These are phyloP conservation scores for Scheffersomyces spartinae DNA, from an alignment of 805 yeast genomes.

Conservation along the genomic window DNA sequence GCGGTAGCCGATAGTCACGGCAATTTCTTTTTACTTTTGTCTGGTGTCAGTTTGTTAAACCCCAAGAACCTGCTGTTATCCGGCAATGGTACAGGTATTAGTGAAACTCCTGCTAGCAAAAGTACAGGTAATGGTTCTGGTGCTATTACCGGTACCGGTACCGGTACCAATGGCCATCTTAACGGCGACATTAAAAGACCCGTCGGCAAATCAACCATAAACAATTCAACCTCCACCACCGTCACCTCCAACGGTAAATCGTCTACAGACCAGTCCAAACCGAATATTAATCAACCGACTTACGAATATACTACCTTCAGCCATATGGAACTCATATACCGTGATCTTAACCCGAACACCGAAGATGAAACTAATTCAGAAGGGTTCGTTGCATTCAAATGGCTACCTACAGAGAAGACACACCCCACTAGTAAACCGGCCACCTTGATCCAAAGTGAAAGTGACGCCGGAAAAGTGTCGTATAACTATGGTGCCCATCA, in stretches of 20 bases:
- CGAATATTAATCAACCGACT: constrained; percentile 18
- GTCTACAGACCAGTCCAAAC: constrained; percentile 9
- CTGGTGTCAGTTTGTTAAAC: constrained; percentile 29
- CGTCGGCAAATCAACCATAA: constrained; percentile 3
- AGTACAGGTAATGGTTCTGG: constrained; percentile 11
- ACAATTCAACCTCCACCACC: neutral
- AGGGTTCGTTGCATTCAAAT: constrained; percentile 42
- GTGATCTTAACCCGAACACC: constrained; percentile 19
- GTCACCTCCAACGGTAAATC: constrained; percentile 3
- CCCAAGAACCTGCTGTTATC: constrained; percentile 42
- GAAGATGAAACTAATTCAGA: constrained; percentile 6
- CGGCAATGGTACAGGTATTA: constrained; percentile 31
- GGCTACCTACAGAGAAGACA: constrained; percentile 69
- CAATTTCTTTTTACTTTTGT: constrained; percentile 31
- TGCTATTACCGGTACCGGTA: constrained; percentile 11
- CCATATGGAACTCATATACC: constrained; percentile 36
- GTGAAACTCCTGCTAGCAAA: constrained; percentile 18
- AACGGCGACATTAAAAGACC: constrained; percentile 10
- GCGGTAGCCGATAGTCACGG: constrained; percentile 72
- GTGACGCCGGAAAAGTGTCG: constrained; percentile 3
- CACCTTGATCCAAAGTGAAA: constrained; percentile 19
- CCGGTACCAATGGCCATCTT: constrained; percentile 24
- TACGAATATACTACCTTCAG: constrained; percentile 33
- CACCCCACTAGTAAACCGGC: constrained; percentile 54
- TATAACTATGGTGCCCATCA: constrained; percentile 47